Base-by-base conservation (phyloP, 345 rosid species). In the Brassica cretica region DNA sequence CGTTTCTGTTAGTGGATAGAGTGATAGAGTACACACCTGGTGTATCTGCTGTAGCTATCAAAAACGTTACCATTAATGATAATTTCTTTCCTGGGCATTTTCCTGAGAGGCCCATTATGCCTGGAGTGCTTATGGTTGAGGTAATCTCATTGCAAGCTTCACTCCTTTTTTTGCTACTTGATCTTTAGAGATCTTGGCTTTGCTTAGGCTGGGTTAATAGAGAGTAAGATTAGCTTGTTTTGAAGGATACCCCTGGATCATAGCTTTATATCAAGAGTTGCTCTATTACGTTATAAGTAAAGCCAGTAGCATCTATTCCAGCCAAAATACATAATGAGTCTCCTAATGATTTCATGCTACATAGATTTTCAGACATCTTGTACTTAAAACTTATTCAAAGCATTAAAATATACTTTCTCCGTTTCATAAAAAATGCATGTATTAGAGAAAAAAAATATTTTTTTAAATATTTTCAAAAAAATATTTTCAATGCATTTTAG, bases 41-140 rank as follows among this genome's bases (percentile, higher is more conserved):
- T 27, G 29, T 27, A 27, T 27, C 5, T 27, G 29, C 29, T 27
- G 29, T 27, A 27, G 29, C 29, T 27, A 27, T 27, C 29, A 27
- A 27, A 27, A 27, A 27, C 29, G 29, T 27, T 27, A 27, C 29
- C 29, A 27, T 27, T 27, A 27, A 27, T 27, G 29, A 27, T 27
- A 27, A 27, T 27, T 27, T 27, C 29, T 27, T 27, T 27, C 29
- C 29, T 27, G 29, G 29, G 29, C 29, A 27, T 27, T 27, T 25
- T 3, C 29, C 29, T 27, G 29, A 27, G 29, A 27, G 37, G 46
- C 51, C 51, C n/a, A 44, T 44, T 12, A 44, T 44, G 51, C 51
- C 51, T 10, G 51, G 51, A 5, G 51, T 44, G 15, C 51, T 44
- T 15, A 44, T 44, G 51, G 51, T 95, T 82, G 99, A 93, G 98